A percentile compares a stretch with the other conserved stretches of the same genome.
These are phyloP conservation scores for Pittosporum tobira DNA, from an alignment of 129 eudicot genomes.

Conservation along the genomic window DNA sequence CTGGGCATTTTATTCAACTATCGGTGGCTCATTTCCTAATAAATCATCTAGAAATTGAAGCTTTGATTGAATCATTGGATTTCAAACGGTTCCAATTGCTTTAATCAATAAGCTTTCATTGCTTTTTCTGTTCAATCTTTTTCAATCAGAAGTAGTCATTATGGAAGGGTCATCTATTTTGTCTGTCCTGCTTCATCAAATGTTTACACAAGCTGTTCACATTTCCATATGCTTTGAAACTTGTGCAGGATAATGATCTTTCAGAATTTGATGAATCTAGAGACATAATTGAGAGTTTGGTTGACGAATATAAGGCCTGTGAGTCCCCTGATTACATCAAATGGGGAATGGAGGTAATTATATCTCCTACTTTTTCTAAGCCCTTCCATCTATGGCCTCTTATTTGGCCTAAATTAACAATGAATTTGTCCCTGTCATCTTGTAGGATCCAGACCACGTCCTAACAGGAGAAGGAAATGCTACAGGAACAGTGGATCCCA, in stretches of 20 bases:
- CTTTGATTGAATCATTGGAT: too few relatives aligned
- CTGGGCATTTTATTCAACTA: too few relatives aligned
- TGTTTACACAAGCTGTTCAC: background rate
- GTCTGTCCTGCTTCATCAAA: background rate
- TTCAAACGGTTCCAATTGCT: too few relatives aligned
- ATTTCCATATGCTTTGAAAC: constrained; percentile 10
- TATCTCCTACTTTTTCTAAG: background rate
- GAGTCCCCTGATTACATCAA: constrained; percentile 95
- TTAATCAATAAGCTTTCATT: too few relatives aligned
- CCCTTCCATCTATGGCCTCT: background rate
- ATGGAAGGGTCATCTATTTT: background rate
- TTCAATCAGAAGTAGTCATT: too few relatives aligned
- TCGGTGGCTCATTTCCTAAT: too few relatives aligned
- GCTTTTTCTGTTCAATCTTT: too few relatives aligned
- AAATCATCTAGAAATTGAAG: too few relatives aligned
- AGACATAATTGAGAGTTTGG: constrained; percentile 93
- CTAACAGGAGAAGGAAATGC: constrained; percentile 86
- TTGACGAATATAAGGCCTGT: constrained; percentile 97
- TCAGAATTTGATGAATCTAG: constrained; percentile 93
- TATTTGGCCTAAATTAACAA: constrained; percentile 2
- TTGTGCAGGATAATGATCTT: constrained; percentile 81
- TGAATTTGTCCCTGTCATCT: background rate
- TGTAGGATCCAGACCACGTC: constrained; percentile 76
- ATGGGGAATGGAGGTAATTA: constrained; percentile 99
- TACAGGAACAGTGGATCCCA: constrained; percentile 75